Percentiles rank a stretch among this genome's conserved stretches.
These are phyloP conservation scores for Xylaria sp. DNA, from an alignment of 2,329 filamentous ascomycete genomes.

Conservation along the genomic window DNA sequence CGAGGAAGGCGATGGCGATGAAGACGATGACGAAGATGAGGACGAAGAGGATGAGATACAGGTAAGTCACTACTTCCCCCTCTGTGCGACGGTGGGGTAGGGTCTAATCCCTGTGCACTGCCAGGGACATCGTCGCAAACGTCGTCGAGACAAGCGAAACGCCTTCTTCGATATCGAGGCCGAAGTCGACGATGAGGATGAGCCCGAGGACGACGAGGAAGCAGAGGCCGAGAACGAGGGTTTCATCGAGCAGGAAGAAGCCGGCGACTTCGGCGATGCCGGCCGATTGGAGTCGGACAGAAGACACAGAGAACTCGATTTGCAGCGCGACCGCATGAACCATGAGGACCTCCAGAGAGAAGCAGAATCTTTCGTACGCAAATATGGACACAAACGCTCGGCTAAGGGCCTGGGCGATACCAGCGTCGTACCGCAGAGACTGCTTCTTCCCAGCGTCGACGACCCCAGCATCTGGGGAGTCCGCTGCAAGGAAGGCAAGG, in stretches of 20 bases:
- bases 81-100: background rate
- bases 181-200: slow-evolving; percentile 95
- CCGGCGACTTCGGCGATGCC: slow-evolving; percentile 85
- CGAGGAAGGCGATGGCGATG: slow-evolving; percentile 57
- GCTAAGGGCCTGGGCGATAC: slow-evolving; percentile 74
- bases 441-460: slow-evolving; percentile 90
- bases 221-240: slow-evolving; percentile 88
- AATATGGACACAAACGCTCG: slow-evolving; percentile 83
- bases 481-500: slow-evolving; percentile 93
- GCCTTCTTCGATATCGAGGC: slow-evolving; percentile 98
- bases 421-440: slow-evolving; percentile 81
- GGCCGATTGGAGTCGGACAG: slow-evolving; percentile 88
- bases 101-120: slow-evolving; percentile 23
- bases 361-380: slow-evolving; percentile 84
- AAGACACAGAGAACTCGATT: slow-evolving; percentile 92
- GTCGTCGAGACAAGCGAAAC: slow-evolving; percentile 78
- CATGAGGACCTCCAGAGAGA: slow-evolving; percentile 95
- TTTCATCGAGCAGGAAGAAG: slow-evolving; percentile 89
- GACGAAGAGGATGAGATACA: slow-evolving; percentile 75
- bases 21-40: slow-evolving; percentile 70
- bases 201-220: slow-evolving; percentile 89
- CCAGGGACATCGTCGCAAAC: slow-evolving; percentile 79
- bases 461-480: slow-evolving; percentile 97
- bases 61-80: slow-evolving; percentile 51
- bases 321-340: slow-evolving; percentile 85